A percentile compares a stretch with the other conserved stretches of the same genome.
phyloP scores from a whole-genome alignment of 352 stramenopile genomes.

The Phytophthora tentaculata region DNA sequence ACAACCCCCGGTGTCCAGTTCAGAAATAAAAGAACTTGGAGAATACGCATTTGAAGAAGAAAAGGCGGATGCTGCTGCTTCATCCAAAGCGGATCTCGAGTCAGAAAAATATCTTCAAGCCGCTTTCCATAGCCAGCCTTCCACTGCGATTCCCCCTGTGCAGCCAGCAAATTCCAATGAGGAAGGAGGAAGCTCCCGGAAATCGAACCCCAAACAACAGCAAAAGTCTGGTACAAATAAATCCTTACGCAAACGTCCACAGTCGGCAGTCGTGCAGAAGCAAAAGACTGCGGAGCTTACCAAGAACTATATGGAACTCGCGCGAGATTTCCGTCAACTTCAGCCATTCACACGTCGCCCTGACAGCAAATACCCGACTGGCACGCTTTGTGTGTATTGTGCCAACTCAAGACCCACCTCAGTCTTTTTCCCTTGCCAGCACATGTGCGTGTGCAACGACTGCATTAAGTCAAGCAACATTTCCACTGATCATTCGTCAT shows the following conservation, averaged over 20 bases:
- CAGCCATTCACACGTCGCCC: conserved; percentile 58
- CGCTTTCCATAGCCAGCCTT: conserved; percentile 14
- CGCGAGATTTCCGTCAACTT: conserved; percentile 53
- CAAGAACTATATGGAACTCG: conserved; percentile 66
- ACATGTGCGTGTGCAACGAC: conserved; percentile 67
- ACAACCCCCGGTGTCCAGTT: no score
- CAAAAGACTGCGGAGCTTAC: conserved; percentile 30
- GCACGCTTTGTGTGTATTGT: conserved; percentile 58
- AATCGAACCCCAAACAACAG: no score
- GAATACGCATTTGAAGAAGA: conserved; percentile 18
- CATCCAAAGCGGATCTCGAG: neutral
- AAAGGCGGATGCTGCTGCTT: neutral
- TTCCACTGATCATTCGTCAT: conserved; percentile 27
- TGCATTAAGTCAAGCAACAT: conserved; percentile 59
- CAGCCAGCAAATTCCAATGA: no score
- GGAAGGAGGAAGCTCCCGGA: no score
- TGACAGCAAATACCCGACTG: conserved; percentile 47
- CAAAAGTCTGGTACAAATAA: conserved; percentile 13
- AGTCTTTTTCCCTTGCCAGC: conserved; percentile 52
- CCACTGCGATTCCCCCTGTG: neutral
- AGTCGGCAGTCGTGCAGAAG: conserved; percentile 27
- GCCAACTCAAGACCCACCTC: conserved; percentile 29
- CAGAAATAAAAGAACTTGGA: no score
- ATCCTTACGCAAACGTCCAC: conserved; percentile 10
- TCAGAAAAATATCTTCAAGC: conserved; percentile 20